Base-by-base conservation (phyloP, 1,284 basidiomycete species). In the Trichosporon faecale region DNA sequence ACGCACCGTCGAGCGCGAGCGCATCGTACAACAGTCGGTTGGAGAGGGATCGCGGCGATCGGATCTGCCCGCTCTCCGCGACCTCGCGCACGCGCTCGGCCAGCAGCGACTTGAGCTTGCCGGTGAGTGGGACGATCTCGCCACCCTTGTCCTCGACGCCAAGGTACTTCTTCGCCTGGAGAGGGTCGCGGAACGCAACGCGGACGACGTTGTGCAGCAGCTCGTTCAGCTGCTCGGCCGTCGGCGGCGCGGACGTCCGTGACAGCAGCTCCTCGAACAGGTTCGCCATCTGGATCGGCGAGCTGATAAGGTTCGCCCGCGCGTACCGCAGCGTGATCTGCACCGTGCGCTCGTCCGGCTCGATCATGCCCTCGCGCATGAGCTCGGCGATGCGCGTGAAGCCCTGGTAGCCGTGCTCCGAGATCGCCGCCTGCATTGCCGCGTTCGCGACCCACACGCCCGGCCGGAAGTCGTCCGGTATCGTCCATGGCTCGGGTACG, bases 21-120 rank as follows among this genome's bases (percentile, higher is more conserved):
- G 77, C 73, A 63, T 81, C 78, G 67, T 74, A 78, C 40, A 75
- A 74, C 2, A 81, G 73, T 33, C 79, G 74, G 46, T 73, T 77
- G 9, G 73, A 70, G 11, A 81, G 67, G 0, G 74, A 57, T 8
- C 67, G 64, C 11, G 64, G 63, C 18, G 70, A 67, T 63, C 63
- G 64, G n/a, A 70, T 68, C 57, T 66, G 64, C 44, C 37, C 21
- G 9, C 37, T 52, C 49, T 52, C 57, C 16, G 70, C 65, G 14
- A 70, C 64, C 9, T 29, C 12, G 0, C 66, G 67, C 8, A 52
- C 49, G 14, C 70, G 64, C 64, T 63, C 46, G 6, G 68, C 68
- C 25, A 66, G 69, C 14, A 67, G 64, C 46, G 46, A 55, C 61
- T 16, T 35, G n/a, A 31, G 60, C 23, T 21, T 40, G 49, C 23